A percentile compares a stretch with the other conserved stretches of the same genome.
Evolutionary conservation across 257 asterid genomes (phyloP).

Genomic region (Primulina tabacum): DNA sequence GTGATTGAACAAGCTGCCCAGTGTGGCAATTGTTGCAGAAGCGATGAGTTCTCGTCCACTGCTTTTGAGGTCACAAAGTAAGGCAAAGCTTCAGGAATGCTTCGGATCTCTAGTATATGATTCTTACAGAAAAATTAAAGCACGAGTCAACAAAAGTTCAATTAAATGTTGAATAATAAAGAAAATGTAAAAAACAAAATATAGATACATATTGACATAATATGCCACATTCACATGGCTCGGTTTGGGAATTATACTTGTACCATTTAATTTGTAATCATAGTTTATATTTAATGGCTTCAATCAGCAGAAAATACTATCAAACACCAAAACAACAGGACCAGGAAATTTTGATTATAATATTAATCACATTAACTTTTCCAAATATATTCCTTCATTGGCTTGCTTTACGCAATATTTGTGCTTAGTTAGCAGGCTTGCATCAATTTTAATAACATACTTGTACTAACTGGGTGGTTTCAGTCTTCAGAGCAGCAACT

Average conservation of each 20-base stretch:
- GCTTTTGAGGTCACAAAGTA: slow-evolving; percentile 94
- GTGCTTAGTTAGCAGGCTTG: slow-evolving; percentile 10
- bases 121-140: slow-evolving; percentile 44
- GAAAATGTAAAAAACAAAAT: slow-evolving; percentile 18
- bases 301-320: slow-evolving; percentile 8
- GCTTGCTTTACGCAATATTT: background rate
- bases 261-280: slow-evolving; percentile 2
- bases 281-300: slow-evolving; percentile 6
- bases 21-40: slow-evolving; percentile 95
- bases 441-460: slow-evolving; percentile 42
- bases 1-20: slow-evolving; percentile 99
- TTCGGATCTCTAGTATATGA: slow-evolving; percentile 76
- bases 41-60: slow-evolving; percentile 86
- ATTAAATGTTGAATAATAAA: slow-evolving; percentile 8
- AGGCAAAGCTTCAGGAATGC: slow-evolving; percentile 91
- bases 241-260: slow-evolving; percentile 11
- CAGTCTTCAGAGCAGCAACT: slow-evolving; percentile 73
- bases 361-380: slow-evolving; percentile 7
- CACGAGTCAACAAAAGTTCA: slow-evolving; percentile 19
- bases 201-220: slow-evolving; percentile 15
- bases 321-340: background rate
- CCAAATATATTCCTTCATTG: slow-evolving; percentile 12
- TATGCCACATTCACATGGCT: slow-evolving; percentile 14
- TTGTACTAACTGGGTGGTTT: slow-evolving; percentile 77
- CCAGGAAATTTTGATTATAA: slow-evolving; percentile 1